Percentiles rank a stretch among this genome's conserved stretches.
Evolutionary conservation across 73 alveolate genomes (phyloP).

Genomic region (Diophrys appendiculata): DNA sequence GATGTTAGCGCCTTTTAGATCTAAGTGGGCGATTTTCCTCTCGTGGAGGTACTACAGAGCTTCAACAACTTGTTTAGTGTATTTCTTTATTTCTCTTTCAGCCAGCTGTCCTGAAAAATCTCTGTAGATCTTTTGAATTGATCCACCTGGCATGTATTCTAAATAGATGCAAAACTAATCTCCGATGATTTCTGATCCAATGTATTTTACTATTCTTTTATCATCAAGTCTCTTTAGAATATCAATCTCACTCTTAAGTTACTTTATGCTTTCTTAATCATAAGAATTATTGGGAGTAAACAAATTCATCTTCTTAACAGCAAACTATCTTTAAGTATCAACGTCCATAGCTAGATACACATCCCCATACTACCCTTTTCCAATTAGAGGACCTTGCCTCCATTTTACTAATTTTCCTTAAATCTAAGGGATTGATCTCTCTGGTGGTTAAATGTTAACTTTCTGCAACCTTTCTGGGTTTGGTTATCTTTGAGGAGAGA

Average conservation of each 20-base stretch:
- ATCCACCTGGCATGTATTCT: constrained; percentile 84
- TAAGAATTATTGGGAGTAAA: constrained; percentile 19
- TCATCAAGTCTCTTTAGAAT: constrained; percentile 64
- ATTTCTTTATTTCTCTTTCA: constrained; percentile 53
- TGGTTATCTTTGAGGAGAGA: too few species aligned
- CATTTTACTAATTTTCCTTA: constrained; percentile 33
- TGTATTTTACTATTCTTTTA: constrained; percentile 72
- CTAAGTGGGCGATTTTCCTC: constrained; percentile 79
- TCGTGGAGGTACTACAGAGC: constrained; percentile 82
- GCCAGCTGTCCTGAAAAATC: constrained; percentile 23
- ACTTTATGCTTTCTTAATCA: constrained; percentile 31
- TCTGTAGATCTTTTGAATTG: neutral
- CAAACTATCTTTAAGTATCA: constrained; percentile 33
- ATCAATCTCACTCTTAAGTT: constrained; percentile 53
- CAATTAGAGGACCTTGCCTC: constrained; percentile 24
- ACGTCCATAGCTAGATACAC: constrained; percentile 36
- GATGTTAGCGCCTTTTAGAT: constrained; percentile 91
- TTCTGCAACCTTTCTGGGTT: too few species aligned
- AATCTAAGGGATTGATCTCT: too few species aligned
- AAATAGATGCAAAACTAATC: constrained; percentile 72
- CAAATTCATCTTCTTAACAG: constrained; percentile 41
- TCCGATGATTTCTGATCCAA: constrained; percentile 69
- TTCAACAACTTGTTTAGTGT: constrained; percentile 62
- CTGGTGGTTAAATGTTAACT: too few species aligned
- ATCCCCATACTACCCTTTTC: constrained; percentile 48